Evolutionary conservation across 139 green algal species (phyloP), one percentile per base, ranked within the genome.

Genomic region (Asterochloris erici): DNA sequence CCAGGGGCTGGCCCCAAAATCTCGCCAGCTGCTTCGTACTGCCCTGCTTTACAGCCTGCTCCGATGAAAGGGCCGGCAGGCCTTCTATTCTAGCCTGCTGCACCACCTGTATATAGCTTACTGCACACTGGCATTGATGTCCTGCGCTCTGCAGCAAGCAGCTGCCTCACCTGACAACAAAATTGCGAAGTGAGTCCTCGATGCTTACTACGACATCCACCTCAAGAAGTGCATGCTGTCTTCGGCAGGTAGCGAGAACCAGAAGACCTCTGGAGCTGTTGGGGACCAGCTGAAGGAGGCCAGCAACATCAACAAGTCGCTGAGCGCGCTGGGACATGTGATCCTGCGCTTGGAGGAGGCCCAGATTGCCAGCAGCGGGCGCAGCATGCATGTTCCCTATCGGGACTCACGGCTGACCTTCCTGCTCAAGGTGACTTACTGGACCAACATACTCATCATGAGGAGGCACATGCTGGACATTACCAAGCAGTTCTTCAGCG

Each of bases 341-440:
- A 99, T 99, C 84, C 94, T 91, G 80, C 86, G 88, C 83, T 88
- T 98, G 77, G 91, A 95, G 62, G 91, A 97, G 70, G 82, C 86
- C 17, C 90, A 96, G 86, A 86, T 89, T 24, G 38, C 38, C 38
- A 54, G 38, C 38, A 54, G 38, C 6, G 81, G 85, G 28, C 64
- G 84, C 64, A 62, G 85, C 0, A 80, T 87, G 15, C 97, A 98
- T 85, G 88, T 99, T 14, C 97, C 97, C 10, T 99, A 99, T 90
- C 86, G 97, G 13, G 96, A 99, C 91, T 97, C 91, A 29, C 94
- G 95, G 79, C 93, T 99, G 23, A 99, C 97, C 0, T 98, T 97
- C 85, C 91, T 99, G 73, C 92, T 99, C n/a, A 94, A 98, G 91
- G 94, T 95, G 73, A 64, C 68, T 26, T 4, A 79, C 17, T 27